Conservation (phyloP, 2,329 filamentous ascomycete species). For the Beauveria scarabaeidicola region DNA sequence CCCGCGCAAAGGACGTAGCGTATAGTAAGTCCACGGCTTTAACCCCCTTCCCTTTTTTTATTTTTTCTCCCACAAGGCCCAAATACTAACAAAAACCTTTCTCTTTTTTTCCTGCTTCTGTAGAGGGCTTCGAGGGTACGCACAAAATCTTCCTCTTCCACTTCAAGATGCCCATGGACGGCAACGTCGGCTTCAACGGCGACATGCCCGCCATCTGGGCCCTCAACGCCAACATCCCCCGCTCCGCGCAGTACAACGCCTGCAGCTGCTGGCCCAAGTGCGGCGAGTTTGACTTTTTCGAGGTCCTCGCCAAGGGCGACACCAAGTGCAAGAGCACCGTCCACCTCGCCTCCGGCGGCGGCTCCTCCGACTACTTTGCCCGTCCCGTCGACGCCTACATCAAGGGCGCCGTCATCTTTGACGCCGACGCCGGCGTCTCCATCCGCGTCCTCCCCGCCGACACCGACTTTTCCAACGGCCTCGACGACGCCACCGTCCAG, state of each 20-base stretch:
- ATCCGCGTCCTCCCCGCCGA: conserved; percentile 44
- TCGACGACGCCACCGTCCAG: conserved; percentile 31
- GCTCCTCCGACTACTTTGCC: conserved; percentile 63
- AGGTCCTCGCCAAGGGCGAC: conserved; percentile 58
- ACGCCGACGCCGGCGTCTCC: conserved; percentile 41
- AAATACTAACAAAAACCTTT: neutral
- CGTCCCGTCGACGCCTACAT: conserved; percentile 52
- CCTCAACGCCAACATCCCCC: conserved; percentile 64
- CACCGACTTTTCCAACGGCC: conserved; percentile 31
- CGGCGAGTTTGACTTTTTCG: conserved; percentile 69
- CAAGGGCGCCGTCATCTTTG: conserved; percentile 58
- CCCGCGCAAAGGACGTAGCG: conserved; percentile 34
- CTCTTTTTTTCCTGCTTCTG: neutral
- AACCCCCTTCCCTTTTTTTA: too few relatives aligned
- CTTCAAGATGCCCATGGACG: conserved; percentile 61
- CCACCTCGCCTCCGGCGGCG: conserved; percentile 54
- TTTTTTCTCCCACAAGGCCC: too few relatives aligned
- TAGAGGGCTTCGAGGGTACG: conserved; percentile 62
- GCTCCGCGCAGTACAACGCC: conserved; percentile 58
- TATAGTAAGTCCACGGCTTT: conserved; percentile 40
- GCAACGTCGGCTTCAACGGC: conserved; percentile 40
- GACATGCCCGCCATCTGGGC: conserved; percentile 72
- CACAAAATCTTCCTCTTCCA: conserved; percentile 67
- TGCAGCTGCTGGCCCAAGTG: conserved; percentile 71
- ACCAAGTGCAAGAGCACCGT: conserved; percentile 61